These are phyloP conservation scores for Lachnellula willkommii DNA, from an alignment of 2,329 filamentous ascomycete species.

Conservation along the genomic window DNA sequence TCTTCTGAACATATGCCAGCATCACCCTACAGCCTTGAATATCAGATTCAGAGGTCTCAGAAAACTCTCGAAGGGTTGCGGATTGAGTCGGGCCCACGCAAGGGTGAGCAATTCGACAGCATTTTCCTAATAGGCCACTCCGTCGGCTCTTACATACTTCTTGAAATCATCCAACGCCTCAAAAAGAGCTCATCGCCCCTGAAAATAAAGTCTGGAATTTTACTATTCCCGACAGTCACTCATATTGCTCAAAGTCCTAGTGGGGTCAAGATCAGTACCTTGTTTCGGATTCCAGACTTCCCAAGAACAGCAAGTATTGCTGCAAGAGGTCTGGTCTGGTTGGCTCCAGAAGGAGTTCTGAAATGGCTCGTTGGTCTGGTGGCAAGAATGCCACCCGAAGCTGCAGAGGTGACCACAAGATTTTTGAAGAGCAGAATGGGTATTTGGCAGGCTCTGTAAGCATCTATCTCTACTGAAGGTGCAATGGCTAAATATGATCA, in stretches of 20 bases:
- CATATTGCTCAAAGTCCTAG: conserved; percentile 60
- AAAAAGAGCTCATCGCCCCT: conserved; percentile 7
- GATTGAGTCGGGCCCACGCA: conserved; percentile 25
- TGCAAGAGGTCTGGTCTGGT: conserved; percentile 34
- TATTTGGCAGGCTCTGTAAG: conserved; percentile 50
- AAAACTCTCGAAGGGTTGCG: conserved; percentile 16
- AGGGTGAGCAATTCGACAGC: conserved; percentile 44
- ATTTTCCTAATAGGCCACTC: conserved; percentile 70
- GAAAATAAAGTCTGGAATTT: conserved; percentile 44
- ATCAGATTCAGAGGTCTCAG: conserved; percentile 40
- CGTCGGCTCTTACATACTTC: conserved; percentile 65
- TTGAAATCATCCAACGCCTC: conserved; percentile 55
- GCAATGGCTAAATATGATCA: conserved; percentile 1
- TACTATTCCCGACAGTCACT: conserved; percentile 71
- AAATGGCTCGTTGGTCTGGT: conserved; percentile 39
- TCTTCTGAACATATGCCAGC: conserved; percentile 35
- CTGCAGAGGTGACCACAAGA: conserved; percentile 44
- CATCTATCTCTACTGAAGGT: neutral
- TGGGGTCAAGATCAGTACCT: conserved; percentile 47
- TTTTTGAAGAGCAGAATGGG: conserved; percentile 54
- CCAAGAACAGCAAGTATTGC: conserved; percentile 18
- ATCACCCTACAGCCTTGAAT: conserved; percentile 42
- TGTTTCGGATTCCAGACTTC: conserved; percentile 35
- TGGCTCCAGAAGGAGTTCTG: conserved; percentile 38
- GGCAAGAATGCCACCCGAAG: conserved; percentile 44